Evolutionary conservation across 805 yeast species (phyloP).

Genomic region (Hanseniaspora opuntiae): DNA sequence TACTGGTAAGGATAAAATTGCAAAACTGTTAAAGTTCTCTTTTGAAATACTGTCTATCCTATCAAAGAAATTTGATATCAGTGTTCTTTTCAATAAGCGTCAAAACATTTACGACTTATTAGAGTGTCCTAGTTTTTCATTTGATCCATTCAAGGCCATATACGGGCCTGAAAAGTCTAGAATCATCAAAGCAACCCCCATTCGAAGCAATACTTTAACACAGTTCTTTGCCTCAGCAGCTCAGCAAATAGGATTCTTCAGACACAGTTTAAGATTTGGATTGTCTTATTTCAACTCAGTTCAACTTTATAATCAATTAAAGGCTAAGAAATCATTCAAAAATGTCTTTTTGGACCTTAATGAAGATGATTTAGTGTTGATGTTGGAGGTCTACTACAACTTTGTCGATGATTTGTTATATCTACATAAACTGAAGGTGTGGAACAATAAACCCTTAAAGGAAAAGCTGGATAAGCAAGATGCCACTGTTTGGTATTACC

Average conservation of each 20-base stretch:
- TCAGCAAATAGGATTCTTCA: conserved; percentile 38
- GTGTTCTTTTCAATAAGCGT: conserved; percentile 16
- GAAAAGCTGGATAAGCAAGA: conserved; percentile 42
- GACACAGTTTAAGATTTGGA: conserved; percentile 61
- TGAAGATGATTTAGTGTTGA: conserved; percentile 36
- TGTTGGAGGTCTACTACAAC: conserved; percentile 48
- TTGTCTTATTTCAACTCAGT: conserved; percentile 48
- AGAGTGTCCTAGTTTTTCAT: conserved; percentile 18
- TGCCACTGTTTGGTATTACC: conserved; percentile 55
- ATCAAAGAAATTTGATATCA: conserved; percentile 18
- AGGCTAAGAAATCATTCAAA: background rate
- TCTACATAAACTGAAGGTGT: conserved; percentile 35
- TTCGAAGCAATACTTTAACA: conserved; percentile 14
- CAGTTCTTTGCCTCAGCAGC: conserved; percentile 31
- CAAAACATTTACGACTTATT: conserved; percentile 22
- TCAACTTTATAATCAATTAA: conserved; percentile 27
- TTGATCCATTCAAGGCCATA: conserved; percentile 18
- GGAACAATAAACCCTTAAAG: conserved; percentile 19
- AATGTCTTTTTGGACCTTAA: conserved; percentile 26
- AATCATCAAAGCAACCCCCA: conserved; percentile 24
- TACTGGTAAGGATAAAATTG: conserved; percentile 59
- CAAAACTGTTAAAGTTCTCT: conserved; percentile 48
- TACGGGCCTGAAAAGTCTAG: conserved; percentile 19
- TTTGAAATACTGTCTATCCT: conserved; percentile 42
- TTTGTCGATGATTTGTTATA: conserved; percentile 50